Base-by-base conservation (phyloP, 2,329 filamentous ascomycete species). In the Paecilomyces sp. region DNA sequence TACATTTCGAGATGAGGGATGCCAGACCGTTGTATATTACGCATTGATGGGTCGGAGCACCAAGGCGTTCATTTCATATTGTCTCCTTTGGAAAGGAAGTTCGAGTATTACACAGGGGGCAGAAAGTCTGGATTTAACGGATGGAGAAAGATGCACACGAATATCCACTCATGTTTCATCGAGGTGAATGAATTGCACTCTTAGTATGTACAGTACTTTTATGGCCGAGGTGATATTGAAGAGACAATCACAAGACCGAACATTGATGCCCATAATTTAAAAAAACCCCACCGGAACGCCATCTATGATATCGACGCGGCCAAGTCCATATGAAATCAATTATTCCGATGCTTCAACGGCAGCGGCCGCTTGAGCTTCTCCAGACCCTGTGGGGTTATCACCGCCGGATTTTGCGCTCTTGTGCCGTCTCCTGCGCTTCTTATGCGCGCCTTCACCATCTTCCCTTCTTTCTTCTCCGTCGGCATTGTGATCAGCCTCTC, bases 381-480 rank as follows among this genome's bases (percentile, higher is more conserved):
- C 56, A 18, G 56, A 15, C 9, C 54, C 30, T 55, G 57, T 62
- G 52, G 60, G 65, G 51, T 59, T 60, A 34, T 68, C 67, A 30
- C 54, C 65, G 18, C 60, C 58, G 13, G 57, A 62, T 58, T 65
- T 63, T 36, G 63, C 62, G 50, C 68, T 62, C 59, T 74, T 74
- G 62, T 75, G 68, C 62, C 71, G 71, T 58, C 73, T 69, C 64
- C 73, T 75, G 2, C 69, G 65, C 63, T 74, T 75, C 6, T 66
- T 61, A 6, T 63, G 64, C 41, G 63, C 63, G 50, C 55, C 34
- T 15, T 71, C 68, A 22, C 67, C 65, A 13, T 67, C 67, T 56
- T 63, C 66, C 3, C 55, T 53, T 18, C 62, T 55, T 12, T 55
- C 31, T 25, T 24, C 33, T 22, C 56, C 12, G n/a, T n/a, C 30